A percentile compares a stretch with the other conserved stretches of the same genome.
phyloP scores from a whole-genome alignment of 768 basidiomycete genomes.

The Crucibulum laeve region DNA sequence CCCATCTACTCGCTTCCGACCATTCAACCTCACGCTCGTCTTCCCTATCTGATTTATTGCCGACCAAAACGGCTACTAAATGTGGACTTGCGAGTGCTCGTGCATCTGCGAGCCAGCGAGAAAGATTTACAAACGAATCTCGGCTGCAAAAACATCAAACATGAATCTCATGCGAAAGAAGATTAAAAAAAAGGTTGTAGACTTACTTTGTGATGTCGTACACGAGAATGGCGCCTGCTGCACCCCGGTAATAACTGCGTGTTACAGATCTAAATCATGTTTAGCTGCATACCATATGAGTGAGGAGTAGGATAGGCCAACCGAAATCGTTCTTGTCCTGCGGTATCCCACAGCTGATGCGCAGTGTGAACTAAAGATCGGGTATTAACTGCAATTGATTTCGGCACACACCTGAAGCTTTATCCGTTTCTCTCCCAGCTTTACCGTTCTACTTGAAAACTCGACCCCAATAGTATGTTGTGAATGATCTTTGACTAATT shows the following conservation, averaged over 20 bases:
- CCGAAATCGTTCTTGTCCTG: conserved; percentile 94
- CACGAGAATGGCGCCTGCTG: conserved; percentile 87
- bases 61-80: conserved; percentile 85
- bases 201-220: conserved; percentile 89
- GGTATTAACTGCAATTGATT: neutral
- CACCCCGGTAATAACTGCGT: conserved; percentile 93
- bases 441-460: conserved; percentile 91
- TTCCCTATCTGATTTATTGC: conserved; percentile 93
- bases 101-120: conserved; percentile 91
- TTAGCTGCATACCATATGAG: neutral
- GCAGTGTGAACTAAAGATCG: neutral
- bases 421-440: conserved; percentile 89
- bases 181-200: neutral
- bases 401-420: conserved; percentile 74
- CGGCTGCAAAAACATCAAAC: conserved; percentile 48
- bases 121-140: conserved; percentile 77
- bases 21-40: conserved; percentile 95
- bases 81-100: conserved; percentile 90
- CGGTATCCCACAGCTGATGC: conserved; percentile 89
- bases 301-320: conserved; percentile 20
- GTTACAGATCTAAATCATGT: conserved; percentile 69
- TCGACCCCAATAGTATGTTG: conserved; percentile 99
- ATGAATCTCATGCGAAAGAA: neutral
- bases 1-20: conserved; percentile 93
- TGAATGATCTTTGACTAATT: conserved; percentile 87